Evolutionary conservation across 306 rosid genomes (phyloP), one percentile per base, ranked within the genome.

Genomic region (Coriaria nepalensis): DNA sequence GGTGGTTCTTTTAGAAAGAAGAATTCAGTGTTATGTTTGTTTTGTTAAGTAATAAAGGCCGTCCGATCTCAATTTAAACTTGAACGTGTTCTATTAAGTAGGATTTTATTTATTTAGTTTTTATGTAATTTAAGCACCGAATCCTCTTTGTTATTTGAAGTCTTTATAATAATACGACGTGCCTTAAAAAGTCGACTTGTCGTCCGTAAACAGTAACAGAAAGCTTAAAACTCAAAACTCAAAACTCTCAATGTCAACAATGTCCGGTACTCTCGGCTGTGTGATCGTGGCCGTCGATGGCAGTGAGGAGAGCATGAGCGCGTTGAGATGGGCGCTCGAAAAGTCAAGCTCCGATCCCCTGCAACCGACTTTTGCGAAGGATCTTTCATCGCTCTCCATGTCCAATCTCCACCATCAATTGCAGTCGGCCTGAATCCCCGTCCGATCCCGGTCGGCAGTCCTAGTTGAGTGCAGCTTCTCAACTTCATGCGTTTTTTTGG

Each of bases 241-340:
- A 2, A 39, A 38, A 13, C n/a, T n/a, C n/a, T n/a, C n/a, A n/a
- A n/a, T n/a, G 49, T 50, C 39, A 59, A 50, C 37, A 37, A 78
- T 78, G 82, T 29, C 88, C 0, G 86, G 83, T 33, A 84, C 65
- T 37, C 73, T 88, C 0, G 47, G 66, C 9, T 63, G 93, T 63
- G 96, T 76, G 20, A 45, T 81, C 13, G 76, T 80, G 20, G 78
- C 96, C 37, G 86, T 83, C 4, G 96, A 88, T 48, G 93, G 88
- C 45, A 88, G 78, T 68, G 83, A 88, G 38, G 86, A 68, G 65
- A 88, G 96, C 71, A 88, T 88, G 96, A 53, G 54, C 33, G 83
- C 88, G 5, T 62, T 87, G 36, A 78, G 52, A 40, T 87, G 96
- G 96, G 78, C 93, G 6, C 57, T 88, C n/a, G 48, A 44, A n/a